A percentile compares a stretch with the other conserved stretches of the same genome.
phyloP scores from a whole-genome alignment of 106 monocot genomes.

The Dendrobium chrysotoxum region DNA sequence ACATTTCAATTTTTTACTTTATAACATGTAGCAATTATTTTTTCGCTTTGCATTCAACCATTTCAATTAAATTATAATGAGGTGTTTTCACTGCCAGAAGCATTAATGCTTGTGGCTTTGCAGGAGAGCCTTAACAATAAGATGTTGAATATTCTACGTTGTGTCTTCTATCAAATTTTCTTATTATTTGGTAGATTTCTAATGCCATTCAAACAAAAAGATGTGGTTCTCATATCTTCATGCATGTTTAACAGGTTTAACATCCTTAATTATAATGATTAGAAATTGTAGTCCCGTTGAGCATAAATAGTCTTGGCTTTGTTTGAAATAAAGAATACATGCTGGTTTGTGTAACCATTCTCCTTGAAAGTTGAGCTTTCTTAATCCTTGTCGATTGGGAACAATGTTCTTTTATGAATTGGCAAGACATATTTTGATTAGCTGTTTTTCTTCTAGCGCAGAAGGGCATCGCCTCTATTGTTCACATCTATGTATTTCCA shows the following conservation, averaged over 20 bases:
- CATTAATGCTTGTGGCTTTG: not conserved
- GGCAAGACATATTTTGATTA: not conserved
- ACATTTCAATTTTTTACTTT: too few species aligned
- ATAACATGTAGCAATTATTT: too few species aligned
- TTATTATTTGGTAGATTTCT: not conserved
- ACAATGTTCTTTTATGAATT: not conserved
- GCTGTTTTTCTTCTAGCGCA: constrained; percentile 47
- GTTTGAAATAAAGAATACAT: not conserved
- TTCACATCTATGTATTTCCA: constrained; percentile 91
- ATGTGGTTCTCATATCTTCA: not conserved
- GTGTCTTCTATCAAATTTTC: not conserved
- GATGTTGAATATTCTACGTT: too few species aligned
- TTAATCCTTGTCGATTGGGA: not conserved
- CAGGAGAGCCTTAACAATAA: not conserved
- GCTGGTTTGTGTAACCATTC: not conserved
- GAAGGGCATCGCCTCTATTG: constrained; percentile 86
- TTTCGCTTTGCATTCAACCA: too few species aligned
- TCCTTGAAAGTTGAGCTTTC: not conserved
- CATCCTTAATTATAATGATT: not conserved
- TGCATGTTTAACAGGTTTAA: not conserved
- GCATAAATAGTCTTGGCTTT: too few species aligned
- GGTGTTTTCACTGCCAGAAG: too few species aligned
- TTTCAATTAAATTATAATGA: too few species aligned
- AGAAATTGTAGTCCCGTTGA: not conserved
- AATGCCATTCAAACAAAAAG: not conserved